phyloP scores from a whole-genome alignment of 306 rosid species.

The Gastrolobium bilobum region DNA sequence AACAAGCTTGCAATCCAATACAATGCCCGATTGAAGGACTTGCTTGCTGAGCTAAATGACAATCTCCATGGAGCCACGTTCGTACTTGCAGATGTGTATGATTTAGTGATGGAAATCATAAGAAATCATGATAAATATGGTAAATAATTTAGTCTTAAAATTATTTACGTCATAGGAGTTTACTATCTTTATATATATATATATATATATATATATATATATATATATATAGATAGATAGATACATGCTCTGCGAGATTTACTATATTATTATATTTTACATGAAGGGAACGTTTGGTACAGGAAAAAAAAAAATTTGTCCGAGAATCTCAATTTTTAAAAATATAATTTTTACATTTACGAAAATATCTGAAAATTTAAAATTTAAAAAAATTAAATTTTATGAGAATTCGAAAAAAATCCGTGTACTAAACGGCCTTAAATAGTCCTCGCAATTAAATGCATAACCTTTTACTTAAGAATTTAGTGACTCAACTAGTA shows the following conservation, averaged over 20 bases:
- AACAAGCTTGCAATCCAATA: constrained; percentile 70
- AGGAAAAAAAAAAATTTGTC: too few relatives aligned
- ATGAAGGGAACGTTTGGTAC: too few relatives aligned
- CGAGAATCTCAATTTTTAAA: too few relatives aligned
- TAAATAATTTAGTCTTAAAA: constrained; percentile 11
- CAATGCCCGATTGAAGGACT: constrained; percentile 74
- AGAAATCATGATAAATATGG: constrained; percentile 67
- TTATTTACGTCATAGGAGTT: background rate
- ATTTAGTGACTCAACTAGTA: background rate
- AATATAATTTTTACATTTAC: too few relatives aligned
- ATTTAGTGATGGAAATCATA: constrained; percentile 68
- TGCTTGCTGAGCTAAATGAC: constrained; percentile 65
- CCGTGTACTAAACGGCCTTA: too few relatives aligned
- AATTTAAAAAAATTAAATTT: too few relatives aligned
- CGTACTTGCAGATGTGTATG: constrained; percentile 76
- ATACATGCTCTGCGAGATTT: background rate
- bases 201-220: too few relatives aligned
- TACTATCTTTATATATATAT: too few relatives aligned
- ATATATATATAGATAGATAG: too few relatives aligned
- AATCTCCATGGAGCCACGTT: constrained; percentile 74
- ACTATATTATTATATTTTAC: background rate
- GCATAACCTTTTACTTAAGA: background rate
- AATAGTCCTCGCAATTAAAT: too few relatives aligned
- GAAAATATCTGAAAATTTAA: too few relatives aligned
- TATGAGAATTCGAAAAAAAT: too few relatives aligned